A percentile compares a stretch with the other conserved stretches of the same genome.
phyloP scores from a whole-genome alignment of 2,329 filamentous ascomycete genomes.

The Colletotrichum tofieldiae region DNA sequence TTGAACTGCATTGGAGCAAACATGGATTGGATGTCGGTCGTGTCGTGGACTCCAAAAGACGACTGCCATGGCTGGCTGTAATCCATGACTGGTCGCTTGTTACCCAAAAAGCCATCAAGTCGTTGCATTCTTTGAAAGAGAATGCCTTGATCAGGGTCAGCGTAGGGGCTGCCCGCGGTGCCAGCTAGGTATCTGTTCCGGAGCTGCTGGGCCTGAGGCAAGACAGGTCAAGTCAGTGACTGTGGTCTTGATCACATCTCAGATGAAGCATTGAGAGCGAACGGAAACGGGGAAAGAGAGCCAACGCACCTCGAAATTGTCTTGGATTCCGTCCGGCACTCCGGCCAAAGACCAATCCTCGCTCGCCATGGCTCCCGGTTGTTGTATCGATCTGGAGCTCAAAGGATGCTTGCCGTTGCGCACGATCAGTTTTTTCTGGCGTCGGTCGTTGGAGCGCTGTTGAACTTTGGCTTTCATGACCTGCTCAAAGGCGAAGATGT shows the following conservation, averaged over 20 bases:
- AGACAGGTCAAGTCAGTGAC: constrained; percentile 19
- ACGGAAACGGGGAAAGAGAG: neutral
- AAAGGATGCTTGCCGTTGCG: constrained; percentile 34
- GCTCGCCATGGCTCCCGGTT: constrained; percentile 29
- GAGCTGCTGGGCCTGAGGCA: constrained; percentile 39
- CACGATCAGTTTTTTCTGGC: constrained; percentile 30
- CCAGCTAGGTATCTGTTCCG: constrained; percentile 43
- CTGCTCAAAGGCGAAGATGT: constrained; percentile 41
- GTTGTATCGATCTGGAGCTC: constrained; percentile 20
- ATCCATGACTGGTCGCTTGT: constrained; percentile 36
- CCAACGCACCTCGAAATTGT: constrained; percentile 43
- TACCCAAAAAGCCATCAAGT: constrained; percentile 27
- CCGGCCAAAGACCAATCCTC: constrained; percentile 26
- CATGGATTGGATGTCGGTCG: constrained; percentile 39
- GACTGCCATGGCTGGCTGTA: constrained; percentile 19
- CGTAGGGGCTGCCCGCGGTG: constrained; percentile 42
- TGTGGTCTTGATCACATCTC: constrained; percentile 35
- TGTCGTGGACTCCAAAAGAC: constrained; percentile 17
- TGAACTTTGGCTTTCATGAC: constrained; percentile 26
- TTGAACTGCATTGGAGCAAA: constrained; percentile 37
- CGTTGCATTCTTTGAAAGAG: constrained; percentile 33
- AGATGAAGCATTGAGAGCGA: constrained; percentile 9
- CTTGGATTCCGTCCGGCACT: constrained; percentile 36
- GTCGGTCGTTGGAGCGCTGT: constrained; percentile 29
- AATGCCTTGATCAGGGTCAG: constrained; percentile 31